phyloP scores from a whole-genome alignment of 768 basidiomycete genomes.

The Psilocybe cubensis region DNA sequence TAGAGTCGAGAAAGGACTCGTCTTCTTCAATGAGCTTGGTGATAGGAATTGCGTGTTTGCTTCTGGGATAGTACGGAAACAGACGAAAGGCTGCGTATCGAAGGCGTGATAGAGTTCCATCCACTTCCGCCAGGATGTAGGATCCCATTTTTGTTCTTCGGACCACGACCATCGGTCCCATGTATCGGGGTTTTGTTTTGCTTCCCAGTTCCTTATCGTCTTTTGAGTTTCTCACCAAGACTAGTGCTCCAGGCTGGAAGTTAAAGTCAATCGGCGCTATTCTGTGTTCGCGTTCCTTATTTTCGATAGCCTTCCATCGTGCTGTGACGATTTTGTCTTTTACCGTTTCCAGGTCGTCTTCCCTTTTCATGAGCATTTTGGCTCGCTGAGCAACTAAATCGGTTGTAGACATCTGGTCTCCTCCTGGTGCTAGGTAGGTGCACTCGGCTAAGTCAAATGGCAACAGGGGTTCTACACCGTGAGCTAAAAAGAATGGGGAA shows the following conservation, averaged over 20 bases:
- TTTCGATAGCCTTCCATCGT: constrained; percentile 24
- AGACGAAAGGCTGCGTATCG: constrained; percentile 28
- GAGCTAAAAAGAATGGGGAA: constrained; percentile 34
- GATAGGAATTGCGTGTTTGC: background rate
- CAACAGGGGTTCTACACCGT: constrained; percentile 34
- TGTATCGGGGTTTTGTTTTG: no score
- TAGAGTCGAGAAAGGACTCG: no score
- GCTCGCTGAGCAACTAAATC: constrained; percentile 17
- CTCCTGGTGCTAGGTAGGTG: constrained; percentile 9
- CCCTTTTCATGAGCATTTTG: constrained; percentile 10
- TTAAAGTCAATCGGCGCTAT: constrained; percentile 20
- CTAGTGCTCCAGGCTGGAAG: no score
- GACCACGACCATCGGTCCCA: constrained; percentile 36
- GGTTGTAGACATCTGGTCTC: background rate
- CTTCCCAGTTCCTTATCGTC: no score
- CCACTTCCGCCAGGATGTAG: constrained; percentile 33
- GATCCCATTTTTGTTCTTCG: constrained; percentile 28
- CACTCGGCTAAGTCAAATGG: constrained; percentile 15
- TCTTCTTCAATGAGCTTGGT: background rate
- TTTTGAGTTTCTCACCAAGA: no score
- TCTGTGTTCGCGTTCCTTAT: constrained; percentile 21
- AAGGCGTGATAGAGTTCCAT: constrained; percentile 28
- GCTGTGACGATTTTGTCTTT: constrained; percentile 5
- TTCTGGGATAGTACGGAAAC: constrained; percentile 26
- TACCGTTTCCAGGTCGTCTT: constrained; percentile 13